Percentiles rank a stretch among this genome's conserved stretches.
phyloP scores from a whole-genome alignment of 768 basidiomycete species.

The Termitomyces sp. region DNA sequence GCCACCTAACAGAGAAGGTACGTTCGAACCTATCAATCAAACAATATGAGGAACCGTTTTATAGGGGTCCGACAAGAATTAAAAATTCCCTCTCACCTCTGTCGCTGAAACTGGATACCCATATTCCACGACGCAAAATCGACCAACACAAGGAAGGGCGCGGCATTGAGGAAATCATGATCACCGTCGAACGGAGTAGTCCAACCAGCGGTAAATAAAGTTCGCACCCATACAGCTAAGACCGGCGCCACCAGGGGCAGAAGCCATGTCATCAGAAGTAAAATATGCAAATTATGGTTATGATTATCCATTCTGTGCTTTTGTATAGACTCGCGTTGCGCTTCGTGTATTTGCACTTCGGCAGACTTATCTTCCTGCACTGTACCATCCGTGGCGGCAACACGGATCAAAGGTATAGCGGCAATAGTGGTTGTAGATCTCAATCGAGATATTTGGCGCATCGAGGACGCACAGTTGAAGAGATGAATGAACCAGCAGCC shows the following conservation, averaged over 20 bases:
- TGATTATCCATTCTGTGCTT: conserved; percentile 28
- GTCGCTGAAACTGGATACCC: conserved; percentile 37
- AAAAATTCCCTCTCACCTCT: conserved; percentile 31
- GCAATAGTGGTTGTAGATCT: conserved; percentile 12
- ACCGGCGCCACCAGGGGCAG: conserved; percentile 76
- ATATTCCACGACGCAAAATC: conserved; percentile 56
- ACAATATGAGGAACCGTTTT: conserved; percentile 1
- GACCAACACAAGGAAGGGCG: conserved; percentile 61
- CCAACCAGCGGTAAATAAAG: conserved; percentile 74
- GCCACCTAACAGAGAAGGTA: conserved; percentile 46
- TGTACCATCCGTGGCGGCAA: conserved; percentile 12
- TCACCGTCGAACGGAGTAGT: conserved; percentile 81
- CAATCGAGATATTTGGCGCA: conserved; percentile 15
- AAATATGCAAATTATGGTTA: conserved; percentile 55
- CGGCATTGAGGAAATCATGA: conserved; percentile 64
- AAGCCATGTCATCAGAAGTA: conserved; percentile 79
- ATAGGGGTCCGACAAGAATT: not conserved
- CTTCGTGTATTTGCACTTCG: conserved; percentile 11
- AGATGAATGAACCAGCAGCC: conserved; percentile 81
- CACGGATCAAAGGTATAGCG: conserved; percentile 22
- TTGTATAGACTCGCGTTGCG: conserved; percentile 5
- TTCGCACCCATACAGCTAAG: conserved; percentile 87
- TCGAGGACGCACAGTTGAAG: conserved; percentile 52
- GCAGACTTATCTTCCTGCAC: conserved; percentile 15
- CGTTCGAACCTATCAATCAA: conserved; percentile 34